Conservation (phyloP, 345 rosid species). For the Jatropha curcas region DNA sequence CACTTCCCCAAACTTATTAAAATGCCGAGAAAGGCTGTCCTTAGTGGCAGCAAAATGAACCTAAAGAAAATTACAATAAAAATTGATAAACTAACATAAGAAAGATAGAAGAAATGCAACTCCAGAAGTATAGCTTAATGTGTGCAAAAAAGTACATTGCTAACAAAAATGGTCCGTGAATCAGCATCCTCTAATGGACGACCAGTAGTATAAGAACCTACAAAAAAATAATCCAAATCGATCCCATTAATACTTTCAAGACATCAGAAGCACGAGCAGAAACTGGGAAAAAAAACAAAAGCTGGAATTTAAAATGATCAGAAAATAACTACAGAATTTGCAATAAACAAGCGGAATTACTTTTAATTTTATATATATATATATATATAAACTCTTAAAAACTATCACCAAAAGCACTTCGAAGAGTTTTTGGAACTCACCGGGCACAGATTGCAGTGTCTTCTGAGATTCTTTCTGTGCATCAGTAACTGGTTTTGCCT, state of each 20-base stretch:
- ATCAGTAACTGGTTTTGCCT: slow-evolving; percentile 49
- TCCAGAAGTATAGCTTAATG: neutral
- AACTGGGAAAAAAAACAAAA: neutral
- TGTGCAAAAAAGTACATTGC: slow-evolving; percentile 59
- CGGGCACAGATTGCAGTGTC: slow-evolving; percentile 46
- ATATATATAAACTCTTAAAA: no score
- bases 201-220: slow-evolving; percentile 55
- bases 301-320: neutral
- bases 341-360: neutral
- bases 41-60: slow-evolving; percentile 96
- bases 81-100: slow-evolving; percentile 6
- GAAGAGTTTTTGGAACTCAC: slow-evolving; percentile 42
- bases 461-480: slow-evolving; percentile 41
- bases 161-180: slow-evolving; percentile 84
- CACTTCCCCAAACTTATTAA: slow-evolving; percentile 89
- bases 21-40: slow-evolving; percentile 88
- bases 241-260: neutral
- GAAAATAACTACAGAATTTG: neutral
- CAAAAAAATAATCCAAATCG: slow-evolving; percentile 22
- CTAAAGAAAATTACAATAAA: slow-evolving; percentile 41
- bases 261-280: neutral
- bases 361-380: no score
- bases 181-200: slow-evolving; percentile 81
- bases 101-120: slow-evolving; percentile 12
- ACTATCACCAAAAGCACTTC: neutral